phyloP scores from a whole-genome alignment of 2,329 filamentous ascomycete species.

The Aspergillus sp. region DNA sequence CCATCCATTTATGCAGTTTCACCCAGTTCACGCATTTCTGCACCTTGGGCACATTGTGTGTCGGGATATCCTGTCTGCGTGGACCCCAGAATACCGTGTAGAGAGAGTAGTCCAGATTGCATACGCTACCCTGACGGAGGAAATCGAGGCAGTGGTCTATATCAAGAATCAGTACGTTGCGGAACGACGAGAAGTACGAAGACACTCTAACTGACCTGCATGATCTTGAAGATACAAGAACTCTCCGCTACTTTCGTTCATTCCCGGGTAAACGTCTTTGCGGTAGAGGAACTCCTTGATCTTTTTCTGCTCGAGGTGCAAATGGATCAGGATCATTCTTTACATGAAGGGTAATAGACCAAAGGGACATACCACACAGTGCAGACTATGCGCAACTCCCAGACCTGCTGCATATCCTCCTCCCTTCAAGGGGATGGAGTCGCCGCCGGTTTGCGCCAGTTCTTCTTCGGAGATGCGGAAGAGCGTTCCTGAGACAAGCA shows the following conservation, averaged over 20 bases:
- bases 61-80: background rate
- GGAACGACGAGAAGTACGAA: background rate
- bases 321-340: background rate
- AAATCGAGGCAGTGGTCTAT: background rate
- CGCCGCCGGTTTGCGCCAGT: background rate
- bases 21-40: background rate
- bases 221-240: background rate
- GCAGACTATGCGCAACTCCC: background rate
- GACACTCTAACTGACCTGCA: background rate
- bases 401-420: background rate
- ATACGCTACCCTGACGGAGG: background rate
- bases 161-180: background rate
- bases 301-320: background rate
- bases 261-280: background rate
- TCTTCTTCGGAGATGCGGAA: background rate
- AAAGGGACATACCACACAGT: background rate
- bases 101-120: background rate
- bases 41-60: background rate
- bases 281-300: background rate
- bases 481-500: background rate
- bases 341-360: background rate
- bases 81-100: background rate
- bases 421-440: background rate
- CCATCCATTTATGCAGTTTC: background rate
- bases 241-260: background rate